Evolutionary conservation across 2,329 filamentous ascomycete species (phyloP).

Genomic region (Penicillium sp.): DNA sequence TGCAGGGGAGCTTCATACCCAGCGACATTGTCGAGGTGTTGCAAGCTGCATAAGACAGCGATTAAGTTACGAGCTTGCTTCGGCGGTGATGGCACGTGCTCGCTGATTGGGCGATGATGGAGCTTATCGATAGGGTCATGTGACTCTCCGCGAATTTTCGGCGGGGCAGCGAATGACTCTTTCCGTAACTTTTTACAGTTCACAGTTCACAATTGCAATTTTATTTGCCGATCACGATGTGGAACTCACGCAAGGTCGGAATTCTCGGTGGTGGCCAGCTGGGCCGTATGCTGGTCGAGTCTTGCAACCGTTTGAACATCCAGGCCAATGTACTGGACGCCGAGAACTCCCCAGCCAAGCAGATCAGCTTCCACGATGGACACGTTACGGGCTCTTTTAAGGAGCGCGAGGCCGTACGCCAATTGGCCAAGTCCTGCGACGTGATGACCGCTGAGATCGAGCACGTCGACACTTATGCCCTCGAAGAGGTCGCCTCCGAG

Average conservation of each 20-base stretch:
- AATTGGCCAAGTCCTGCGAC: constrained; percentile 77
- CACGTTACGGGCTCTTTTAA: constrained; percentile 90
- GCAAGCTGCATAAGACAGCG: constrained; percentile 23
- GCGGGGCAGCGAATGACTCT: constrained; percentile 30
- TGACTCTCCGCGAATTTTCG: constrained; percentile 35
- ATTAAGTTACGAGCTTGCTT: constrained; percentile 21
- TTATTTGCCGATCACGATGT: constrained; percentile 36
- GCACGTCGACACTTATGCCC: constrained; percentile 87
- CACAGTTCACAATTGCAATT: constrained; percentile 18
- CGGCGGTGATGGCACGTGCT: constrained; percentile 20
- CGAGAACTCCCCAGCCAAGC: constrained; percentile 78
- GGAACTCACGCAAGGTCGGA: constrained; percentile 54
- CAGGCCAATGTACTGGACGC: constrained; percentile 80
- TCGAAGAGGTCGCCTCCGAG: constrained; percentile 78
- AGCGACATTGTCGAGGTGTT: constrained; percentile 40
- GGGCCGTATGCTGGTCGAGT: constrained; percentile 91
- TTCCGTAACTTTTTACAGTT: constrained; percentile 8
- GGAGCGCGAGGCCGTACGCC: constrained; percentile 75
- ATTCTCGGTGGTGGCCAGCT: constrained; percentile 73
- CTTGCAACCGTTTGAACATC: constrained; percentile 79
- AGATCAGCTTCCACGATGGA: constrained; percentile 74
- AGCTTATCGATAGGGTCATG: constrained; percentile 33
- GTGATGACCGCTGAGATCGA: constrained; percentile 94
- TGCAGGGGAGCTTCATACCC: constrained; percentile 31
- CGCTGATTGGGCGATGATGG: constrained; percentile 26